Base-by-base conservation (phyloP, 2,329 filamentous ascomycete genomes). In the Apiospora saccharicola region DNA sequence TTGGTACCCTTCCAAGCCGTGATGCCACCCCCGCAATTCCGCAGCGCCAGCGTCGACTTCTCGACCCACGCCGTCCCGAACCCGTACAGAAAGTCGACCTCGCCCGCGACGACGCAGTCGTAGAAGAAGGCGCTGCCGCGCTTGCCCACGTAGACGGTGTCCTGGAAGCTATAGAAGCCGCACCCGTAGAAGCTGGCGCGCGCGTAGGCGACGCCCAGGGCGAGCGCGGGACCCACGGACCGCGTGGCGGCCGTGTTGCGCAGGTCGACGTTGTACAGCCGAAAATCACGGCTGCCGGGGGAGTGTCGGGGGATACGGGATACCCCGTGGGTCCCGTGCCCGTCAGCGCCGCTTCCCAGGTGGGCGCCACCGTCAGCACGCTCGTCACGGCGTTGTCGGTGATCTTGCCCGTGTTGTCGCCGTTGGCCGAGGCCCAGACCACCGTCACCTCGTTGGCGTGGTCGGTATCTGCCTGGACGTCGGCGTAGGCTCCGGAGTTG, bases 11-110 rank as follows among this genome's bases (percentile, higher is more conserved):
- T 93, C 91, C 91, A 93, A 0, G 91, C 91, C 0, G 90, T 91
- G 71, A 93, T 89, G 14, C 91, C 91, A 22, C 91, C 91, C 4
- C 90, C 89, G 75, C 91, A 93, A 75, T 82, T 83, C 13, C 91
- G 87, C 16, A 93, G 84, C 0, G 84, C 82, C 1, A 93, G 80
- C 0, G 83, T 82, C 1, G 87, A 89, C 4, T 84, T 82, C 71
- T 89, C 85, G 53, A 92, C 84, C 85, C 88, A 93, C 4, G 88
- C 85, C 0, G 90, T 92, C 37, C 90, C 91, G 77, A 92, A 92
- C 12, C 90, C 90, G 77, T 92, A 93, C 26, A 93, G 82, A 81
- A 93, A 93, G 76, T 93, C 91, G 0, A 90, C 92, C 77, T 92
- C 85, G 0, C 91, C 91, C 0, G 89, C 91, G 6, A 93, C 85